Evolutionary conservation across 192 early-diverging fungal species (phyloP), one percentile per base, ranked within the genome.

Genomic region (Neocallimastix lanati): DNA sequence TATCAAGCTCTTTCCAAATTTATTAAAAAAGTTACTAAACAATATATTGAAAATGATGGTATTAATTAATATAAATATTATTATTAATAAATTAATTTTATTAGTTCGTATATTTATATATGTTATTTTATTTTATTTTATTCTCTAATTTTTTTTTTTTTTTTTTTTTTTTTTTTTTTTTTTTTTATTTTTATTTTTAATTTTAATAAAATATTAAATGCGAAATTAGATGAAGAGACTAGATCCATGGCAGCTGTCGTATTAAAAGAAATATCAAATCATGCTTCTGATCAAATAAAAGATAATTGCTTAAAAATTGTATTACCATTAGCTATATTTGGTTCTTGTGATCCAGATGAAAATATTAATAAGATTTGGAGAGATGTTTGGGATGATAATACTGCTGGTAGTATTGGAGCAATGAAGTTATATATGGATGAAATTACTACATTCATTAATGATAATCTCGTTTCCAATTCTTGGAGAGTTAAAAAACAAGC

Each of bases 401-500:
- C 92, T 4, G 87, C 86, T 1, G 92, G 92, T 86, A 84, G 78
- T 87, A 89, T 88, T 0, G 86, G 87, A 12, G 86, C 92, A 28
- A 85, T 93, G 11, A 86, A 88, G 28, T 78, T 94, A 76, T 93
- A 91, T 82, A 78, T 87, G 28, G 78, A 81, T 25, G 93, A 96
- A 83, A 86, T 93, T 21, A 91, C 87, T 14, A 84, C 91, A 2
- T 67, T 67, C 9, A 67, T 67, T n/a, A 67, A 67, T 67, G 50
- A 67, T 67, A 67, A 67, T n/a, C 18, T 67, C 0, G 50, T 67
- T 27, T 67, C 50, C 25, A 67, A 67, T 67, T 93, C 92, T 0
- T 96, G 94, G 94, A 85, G 80, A n/a, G 84, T 93, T 21, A 94
- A 94, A 85, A 88, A 89, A 80, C 91, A 93, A 30, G 90, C 93